Percentiles rank a stretch among this genome's conserved stretches.
These are phyloP conservation scores for Schizosaccharomyces japonicus DNA, from an alignment of 805 yeast genomes.

Conservation along the genomic window DNA sequence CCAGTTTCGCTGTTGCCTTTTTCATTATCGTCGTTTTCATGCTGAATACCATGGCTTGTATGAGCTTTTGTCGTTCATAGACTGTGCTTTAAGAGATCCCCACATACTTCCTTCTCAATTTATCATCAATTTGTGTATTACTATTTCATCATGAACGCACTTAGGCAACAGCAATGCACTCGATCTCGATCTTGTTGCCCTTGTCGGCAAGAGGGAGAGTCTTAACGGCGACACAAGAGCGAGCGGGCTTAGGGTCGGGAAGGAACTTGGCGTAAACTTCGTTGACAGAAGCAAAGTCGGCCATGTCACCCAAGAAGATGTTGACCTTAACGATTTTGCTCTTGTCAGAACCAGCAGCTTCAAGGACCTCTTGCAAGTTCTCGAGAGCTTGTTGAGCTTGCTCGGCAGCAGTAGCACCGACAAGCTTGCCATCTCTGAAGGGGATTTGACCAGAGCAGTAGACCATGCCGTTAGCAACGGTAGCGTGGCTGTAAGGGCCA, in stretches of 20 bases:
- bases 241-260: constrained; percentile 12
- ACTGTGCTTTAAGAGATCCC: no score
- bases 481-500: constrained; percentile 4
- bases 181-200: constrained; percentile 71
- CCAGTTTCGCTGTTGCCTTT: no score
- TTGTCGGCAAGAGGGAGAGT: constrained; percentile 40
- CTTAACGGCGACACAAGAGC: constrained; percentile 76
- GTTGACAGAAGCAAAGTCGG: constrained; percentile 64
- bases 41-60: no score
- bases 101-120: no score
- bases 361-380: constrained; percentile 35
- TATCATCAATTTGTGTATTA: no score
- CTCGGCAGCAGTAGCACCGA: constrained; percentile 48
- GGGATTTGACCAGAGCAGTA: constrained; percentile 94
- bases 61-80: no score
- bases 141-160: no score
- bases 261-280: constrained; percentile 39
- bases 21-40: no score
- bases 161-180: constrained; percentile 61
- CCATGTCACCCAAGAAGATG: constrained; percentile 78
- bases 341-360: constrained; percentile 64
- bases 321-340: constrained; percentile 69
- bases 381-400: constrained; percentile 20
- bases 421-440: constrained; percentile 47
- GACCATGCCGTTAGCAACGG: constrained; percentile 30